Evolutionary conservation across 257 asterid genomes (phyloP).

Genomic region (Rhazya stricta): DNA sequence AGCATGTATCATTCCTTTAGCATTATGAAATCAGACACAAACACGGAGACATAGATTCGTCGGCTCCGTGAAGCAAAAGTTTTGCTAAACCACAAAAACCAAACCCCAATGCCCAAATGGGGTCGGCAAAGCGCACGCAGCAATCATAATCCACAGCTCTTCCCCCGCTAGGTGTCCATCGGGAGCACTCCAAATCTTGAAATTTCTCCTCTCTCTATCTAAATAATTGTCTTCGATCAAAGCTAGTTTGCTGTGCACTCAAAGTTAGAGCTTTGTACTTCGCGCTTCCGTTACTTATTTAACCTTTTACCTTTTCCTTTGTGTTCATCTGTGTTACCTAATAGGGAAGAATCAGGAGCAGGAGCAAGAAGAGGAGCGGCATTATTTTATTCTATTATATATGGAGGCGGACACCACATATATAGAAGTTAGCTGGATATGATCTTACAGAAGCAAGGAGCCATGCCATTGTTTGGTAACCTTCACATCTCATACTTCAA

Average conservation of each 20-base stretch:
- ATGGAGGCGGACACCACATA: no score
- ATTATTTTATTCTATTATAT: no score
- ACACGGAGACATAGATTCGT: not conserved
- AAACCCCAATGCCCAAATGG: not conserved
- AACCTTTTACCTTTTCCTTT: not conserved
- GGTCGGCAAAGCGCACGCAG: not conserved
- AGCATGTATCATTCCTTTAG: no score
- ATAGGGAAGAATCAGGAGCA: no score
- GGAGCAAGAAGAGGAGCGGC: no score
- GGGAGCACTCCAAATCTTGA: not conserved
- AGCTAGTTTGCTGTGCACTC: constrained; percentile 12
- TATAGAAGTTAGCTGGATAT: no score
- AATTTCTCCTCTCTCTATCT: not conserved
- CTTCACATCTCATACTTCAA: not conserved
- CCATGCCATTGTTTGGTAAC: not conserved
- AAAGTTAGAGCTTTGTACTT: not conserved
- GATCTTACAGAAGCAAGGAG: no score
- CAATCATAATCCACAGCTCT: not conserved
- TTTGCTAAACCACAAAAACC: not conserved
- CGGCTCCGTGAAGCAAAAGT: not conserved
- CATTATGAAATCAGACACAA: no score
- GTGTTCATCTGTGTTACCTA: not conserved
- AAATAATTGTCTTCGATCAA: not conserved
- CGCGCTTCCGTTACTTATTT: not conserved
- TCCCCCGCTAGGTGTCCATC: not conserved